phyloP scores from a whole-genome alignment of 148 eudicot species.

The Nyssa sinensis region DNA sequence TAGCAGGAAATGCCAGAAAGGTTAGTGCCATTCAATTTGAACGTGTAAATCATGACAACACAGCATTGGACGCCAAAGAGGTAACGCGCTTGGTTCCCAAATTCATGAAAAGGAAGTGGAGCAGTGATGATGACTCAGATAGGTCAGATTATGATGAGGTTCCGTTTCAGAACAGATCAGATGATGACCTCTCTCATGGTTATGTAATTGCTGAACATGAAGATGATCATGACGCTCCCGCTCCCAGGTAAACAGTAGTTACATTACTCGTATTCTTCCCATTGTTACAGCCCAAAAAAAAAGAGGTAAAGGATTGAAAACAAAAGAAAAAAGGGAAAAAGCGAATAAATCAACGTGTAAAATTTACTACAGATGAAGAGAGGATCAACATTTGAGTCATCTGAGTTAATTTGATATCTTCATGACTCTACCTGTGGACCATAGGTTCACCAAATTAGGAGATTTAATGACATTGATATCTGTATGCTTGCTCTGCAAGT shows the following conservation, averaged over 20 bases:
- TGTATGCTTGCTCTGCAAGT: background rate
- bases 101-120: conserved; percentile 54
- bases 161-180: conserved; percentile 27
- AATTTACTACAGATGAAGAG: conserved; percentile 14
- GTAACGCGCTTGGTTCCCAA: conserved; percentile 55
- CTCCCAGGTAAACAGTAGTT: background rate
- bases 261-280: background rate
- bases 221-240: background rate
- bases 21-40: conserved; percentile 70
- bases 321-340: background rate
- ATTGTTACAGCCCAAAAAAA: background rate
- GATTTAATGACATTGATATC: background rate
- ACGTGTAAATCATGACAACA: conserved; percentile 41
- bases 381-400: conserved; percentile 23
- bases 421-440: no score
- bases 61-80: conserved; percentile 38
- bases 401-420: conserved; percentile 6
- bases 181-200: conserved; percentile 22
- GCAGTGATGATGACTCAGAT: conserved; percentile 33
- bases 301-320: background rate
- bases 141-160: conserved; percentile 29
- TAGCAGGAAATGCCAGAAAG: conserved; percentile 77
- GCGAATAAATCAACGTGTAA: background rate
- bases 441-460: background rate
- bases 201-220: conserved; percentile 13